A percentile compares a stretch with the other conserved stretches of the same genome.
These are phyloP conservation scores for Fusarium scirpi DNA, from an alignment of 2,329 filamentous ascomycete genomes.

Conservation along the genomic window DNA sequence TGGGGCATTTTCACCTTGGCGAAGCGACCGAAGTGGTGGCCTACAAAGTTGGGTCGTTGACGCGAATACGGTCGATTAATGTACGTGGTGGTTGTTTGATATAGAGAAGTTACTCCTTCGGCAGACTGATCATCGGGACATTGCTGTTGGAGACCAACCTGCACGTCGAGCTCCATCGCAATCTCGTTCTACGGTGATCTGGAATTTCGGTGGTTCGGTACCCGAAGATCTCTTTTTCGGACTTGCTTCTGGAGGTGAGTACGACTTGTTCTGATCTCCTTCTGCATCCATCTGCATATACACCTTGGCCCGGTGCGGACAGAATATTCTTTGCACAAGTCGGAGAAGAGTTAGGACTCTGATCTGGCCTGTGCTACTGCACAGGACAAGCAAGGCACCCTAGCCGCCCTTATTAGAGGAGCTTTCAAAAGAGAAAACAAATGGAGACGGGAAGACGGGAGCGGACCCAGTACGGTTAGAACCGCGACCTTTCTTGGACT, in stretches of 20 bases:
- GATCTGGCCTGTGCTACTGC: slow-evolving; percentile 1
- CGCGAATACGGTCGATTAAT: slow-evolving; percentile 31
- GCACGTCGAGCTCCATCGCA: slow-evolving; percentile 37
- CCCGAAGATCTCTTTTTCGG: slow-evolving; percentile 21
- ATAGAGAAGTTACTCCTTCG: background rate
- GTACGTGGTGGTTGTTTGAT: slow-evolving; percentile 18
- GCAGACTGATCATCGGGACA: slow-evolving; percentile 30
- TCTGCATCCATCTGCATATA: background rate
- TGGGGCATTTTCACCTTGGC: slow-evolving; percentile 32
- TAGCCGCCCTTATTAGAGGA: slow-evolving; percentile 9
- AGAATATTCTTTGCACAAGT: slow-evolving; percentile 1
- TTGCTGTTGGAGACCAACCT: slow-evolving; percentile 26
- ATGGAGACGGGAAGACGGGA: slow-evolving; percentile 48
- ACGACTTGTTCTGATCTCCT: slow-evolving; percentile 14
- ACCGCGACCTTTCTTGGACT: slow-evolving; percentile 39
- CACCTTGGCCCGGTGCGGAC: background rate
- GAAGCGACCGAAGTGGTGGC: slow-evolving; percentile 38
- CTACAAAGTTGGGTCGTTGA: slow-evolving; percentile 41
- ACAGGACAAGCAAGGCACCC: slow-evolving; percentile 21
- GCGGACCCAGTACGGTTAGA: slow-evolving; percentile 46
- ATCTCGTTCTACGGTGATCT: slow-evolving; percentile 39
- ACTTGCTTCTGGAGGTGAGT: slow-evolving; percentile 34
- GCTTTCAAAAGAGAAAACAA: slow-evolving; percentile 38
- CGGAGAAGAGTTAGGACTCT: background rate
- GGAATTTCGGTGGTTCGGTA: slow-evolving; percentile 21